Conservation (phyloP, 2,329 filamentous ascomycete genomes). For the Orbilia quercus region DNA sequence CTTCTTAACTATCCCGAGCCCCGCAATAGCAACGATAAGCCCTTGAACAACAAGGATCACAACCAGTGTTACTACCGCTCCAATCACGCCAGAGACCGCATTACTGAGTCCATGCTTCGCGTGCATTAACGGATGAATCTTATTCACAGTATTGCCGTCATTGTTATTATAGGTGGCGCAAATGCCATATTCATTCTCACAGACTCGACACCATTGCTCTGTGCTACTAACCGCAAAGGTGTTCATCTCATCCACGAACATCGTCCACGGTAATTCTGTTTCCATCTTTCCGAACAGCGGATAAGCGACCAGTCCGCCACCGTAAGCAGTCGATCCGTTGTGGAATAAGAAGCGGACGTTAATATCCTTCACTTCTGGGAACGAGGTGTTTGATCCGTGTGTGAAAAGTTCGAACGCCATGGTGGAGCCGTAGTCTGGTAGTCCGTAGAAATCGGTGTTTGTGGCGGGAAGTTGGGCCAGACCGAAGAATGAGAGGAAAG, state of each 20-base stretch:
- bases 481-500: conserved; percentile 69
- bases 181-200: conserved; percentile 31
- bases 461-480: conserved; percentile 66
- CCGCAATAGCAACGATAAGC: conserved; percentile 31
- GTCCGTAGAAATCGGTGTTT: conserved; percentile 74
- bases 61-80: conserved; percentile 38
- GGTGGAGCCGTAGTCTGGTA: conserved; percentile 83
- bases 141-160: not conserved
- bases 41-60: conserved; percentile 38
- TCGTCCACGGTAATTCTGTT: conserved; percentile 51
- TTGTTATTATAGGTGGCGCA: conserved; percentile 15
- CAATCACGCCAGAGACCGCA: conserved; percentile 37
- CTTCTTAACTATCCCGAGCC: conserved; percentile 39
- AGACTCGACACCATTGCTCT: conserved; percentile 44
- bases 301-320: conserved; percentile 64
- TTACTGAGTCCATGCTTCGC: conserved; percentile 33
- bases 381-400: conserved; percentile 60
- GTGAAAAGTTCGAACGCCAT: conserved; percentile 81
- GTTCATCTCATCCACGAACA: conserved; percentile 57
- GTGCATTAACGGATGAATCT: conserved; percentile 5
- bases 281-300: conserved; percentile 67
- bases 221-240: conserved; percentile 28
- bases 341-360: conserved; percentile 70
- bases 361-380: conserved; percentile 63
- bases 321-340: conserved; percentile 64